Base-by-base conservation (phyloP, 1,284 basidiomycete genomes). In the Grifola frondosa region DNA sequence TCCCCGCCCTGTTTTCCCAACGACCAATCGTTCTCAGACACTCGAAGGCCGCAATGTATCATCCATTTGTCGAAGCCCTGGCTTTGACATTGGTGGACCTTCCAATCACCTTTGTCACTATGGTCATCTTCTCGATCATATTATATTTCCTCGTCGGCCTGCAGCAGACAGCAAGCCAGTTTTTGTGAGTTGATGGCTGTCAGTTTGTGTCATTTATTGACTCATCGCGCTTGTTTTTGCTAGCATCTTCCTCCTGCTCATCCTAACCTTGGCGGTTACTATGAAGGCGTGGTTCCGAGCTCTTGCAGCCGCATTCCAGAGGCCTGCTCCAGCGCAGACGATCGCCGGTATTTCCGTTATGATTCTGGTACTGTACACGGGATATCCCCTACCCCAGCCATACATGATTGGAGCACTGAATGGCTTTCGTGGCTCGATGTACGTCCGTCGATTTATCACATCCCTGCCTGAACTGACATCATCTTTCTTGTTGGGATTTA, bases 11-110 rank as follows among this genome's bases (percentile, higher is more conserved):
- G 4, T 89, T 82, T 60, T 63, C 72, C 2, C 84, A 88, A 54
- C 81, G 88, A n/a, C 79, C 83, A 1, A 87, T 91, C 38, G 72
- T 89, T 9, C 68, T 74, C 16, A 75, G 77, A 21, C 80, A 81
- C 40, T 63, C 73, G 46, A 74, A 73, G 39, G 73, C 73, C 0
- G 80, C 78, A 0, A 66, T 82, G 51, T 83, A 84, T 48, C 80
- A 81, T 47, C 81, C 81, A 0, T 81, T 80, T 55, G 64, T 81
- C 17, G 80, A 83, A 48, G 73, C 80, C 0, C 56, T 86, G 22
- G 83, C 86, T 5, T 68, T 84, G 38, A 84, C 81, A 0, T 58
- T 89, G 23, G 81, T 86, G 24, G 84, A 87, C 56, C 61, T 85
- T 19, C 84, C 85, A 1, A 78, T 86, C 50, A 74, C 79, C 2